Conservation (phyloP, 2,329 filamentous ascomycete genomes). For the Talaromyces verruculosus region DNA sequence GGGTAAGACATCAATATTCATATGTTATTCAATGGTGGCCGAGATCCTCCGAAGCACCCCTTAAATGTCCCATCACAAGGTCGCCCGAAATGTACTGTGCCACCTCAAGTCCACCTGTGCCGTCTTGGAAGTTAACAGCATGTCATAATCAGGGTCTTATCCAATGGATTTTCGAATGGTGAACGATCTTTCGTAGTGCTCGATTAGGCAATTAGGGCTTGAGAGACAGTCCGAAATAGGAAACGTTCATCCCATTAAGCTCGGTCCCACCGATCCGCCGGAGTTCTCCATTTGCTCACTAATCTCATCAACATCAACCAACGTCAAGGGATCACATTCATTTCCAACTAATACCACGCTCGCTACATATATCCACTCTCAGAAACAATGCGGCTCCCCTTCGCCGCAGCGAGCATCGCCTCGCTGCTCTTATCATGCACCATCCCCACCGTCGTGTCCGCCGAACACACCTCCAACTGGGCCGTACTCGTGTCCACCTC, state of each 20-base stretch:
- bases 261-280: background rate
- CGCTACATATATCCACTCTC: background rate
- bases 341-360: background rate
- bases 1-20: background rate
- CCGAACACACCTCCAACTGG: conserved; percentile 91
- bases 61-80: background rate
- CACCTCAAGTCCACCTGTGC: background rate
- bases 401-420: conserved; percentile 1
- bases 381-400: conserved; percentile 10
- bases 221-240: background rate
- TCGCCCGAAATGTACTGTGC: background rate
- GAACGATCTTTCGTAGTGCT: background rate
- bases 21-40: background rate
- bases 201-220: conserved; percentile 11
- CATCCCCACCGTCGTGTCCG: conserved; percentile 26
- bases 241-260: background rate
- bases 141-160: too few relatives aligned
- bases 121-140: background rate
- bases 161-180: too few relatives aligned
- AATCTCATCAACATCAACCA: background rate
- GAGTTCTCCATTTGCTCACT: background rate
- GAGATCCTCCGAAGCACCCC: background rate
- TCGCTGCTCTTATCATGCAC: conserved; percentile 31
- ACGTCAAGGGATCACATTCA: background rate
- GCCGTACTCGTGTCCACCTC: conserved; percentile 98